phyloP scores from a whole-genome alignment of 139 green algal genomes.

The Ostreobium quekettii region DNA sequence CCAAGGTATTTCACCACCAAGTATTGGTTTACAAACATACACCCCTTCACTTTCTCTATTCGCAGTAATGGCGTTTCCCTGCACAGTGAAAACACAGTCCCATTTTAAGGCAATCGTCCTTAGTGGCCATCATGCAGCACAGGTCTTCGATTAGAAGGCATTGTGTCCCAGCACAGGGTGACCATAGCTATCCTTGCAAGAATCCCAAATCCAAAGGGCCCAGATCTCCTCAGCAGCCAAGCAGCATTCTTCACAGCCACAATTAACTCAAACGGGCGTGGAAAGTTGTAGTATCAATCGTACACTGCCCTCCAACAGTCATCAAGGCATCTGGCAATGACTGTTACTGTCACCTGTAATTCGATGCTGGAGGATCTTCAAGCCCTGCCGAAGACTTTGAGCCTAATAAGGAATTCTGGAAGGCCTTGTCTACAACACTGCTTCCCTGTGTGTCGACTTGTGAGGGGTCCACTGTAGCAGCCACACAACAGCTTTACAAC shows the following conservation, averaged over 20 bases:
- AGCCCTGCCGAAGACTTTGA: conserved; percentile 12
- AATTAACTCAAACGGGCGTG: background rate
- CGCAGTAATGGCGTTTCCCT: conserved; percentile 52
- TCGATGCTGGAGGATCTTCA: background rate
- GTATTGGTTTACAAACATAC: conserved; percentile 79
- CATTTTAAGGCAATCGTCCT: conserved; percentile 14
- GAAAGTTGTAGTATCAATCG: background rate
- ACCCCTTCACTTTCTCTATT: conserved; percentile 58
- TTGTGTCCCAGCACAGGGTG: background rate
- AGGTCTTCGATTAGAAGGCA: background rate
- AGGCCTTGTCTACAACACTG: conserved; percentile 35
- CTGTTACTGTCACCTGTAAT: conserved; percentile 14
- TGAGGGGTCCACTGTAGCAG: background rate
- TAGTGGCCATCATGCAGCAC: conserved; percentile 1
- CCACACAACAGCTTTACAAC: too few species aligned
- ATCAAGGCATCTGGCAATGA: background rate
- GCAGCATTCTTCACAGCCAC: conserved; percentile 1
- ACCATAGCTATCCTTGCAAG: too few species aligned
- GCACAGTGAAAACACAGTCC: background rate
- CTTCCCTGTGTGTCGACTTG: conserved; percentile 19
- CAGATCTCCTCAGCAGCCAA: too few species aligned
- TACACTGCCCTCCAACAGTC: background rate
- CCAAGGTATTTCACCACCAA: conserved; percentile 75
- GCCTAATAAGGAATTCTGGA: conserved; percentile 30
- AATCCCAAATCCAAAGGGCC: too few species aligned